A percentile compares a stretch with the other conserved stretches of the same genome.
These are phyloP conservation scores for Saturnispora serradocipensis DNA, from an alignment of 805 yeast genomes.

Conservation along the genomic window DNA sequence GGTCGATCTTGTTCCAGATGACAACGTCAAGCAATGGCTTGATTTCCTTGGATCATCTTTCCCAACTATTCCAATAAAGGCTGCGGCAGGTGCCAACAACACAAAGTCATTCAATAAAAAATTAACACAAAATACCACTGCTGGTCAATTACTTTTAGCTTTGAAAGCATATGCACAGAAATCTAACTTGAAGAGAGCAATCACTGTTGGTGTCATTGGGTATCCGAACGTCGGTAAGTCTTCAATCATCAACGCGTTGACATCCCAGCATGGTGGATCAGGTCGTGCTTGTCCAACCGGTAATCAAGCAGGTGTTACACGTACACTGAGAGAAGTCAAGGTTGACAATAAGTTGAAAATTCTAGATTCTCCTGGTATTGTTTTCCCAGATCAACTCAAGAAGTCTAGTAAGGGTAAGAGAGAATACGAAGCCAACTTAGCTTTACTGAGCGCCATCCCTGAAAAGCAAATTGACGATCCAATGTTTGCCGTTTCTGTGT, in stretches of 20 bases:
- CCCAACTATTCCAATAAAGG: conserved; percentile 87
- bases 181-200: conserved; percentile 78
- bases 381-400: conserved; percentile 53
- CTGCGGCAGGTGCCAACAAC: conserved; percentile 66
- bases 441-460: conserved; percentile 81
- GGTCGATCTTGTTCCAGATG: conserved; percentile 85
- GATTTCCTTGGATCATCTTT: conserved; percentile 68
- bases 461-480: conserved; percentile 83
- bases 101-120: conserved; percentile 63
- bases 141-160: conserved; percentile 65
- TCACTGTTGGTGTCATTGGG: conserved; percentile 92
- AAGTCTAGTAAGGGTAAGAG: conserved; percentile 41
- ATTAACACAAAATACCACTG: conserved; percentile 61
- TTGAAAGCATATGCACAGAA: conserved; percentile 79
- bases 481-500: conserved; percentile 63
- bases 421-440: conserved; percentile 81
- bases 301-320: conserved; percentile 95
- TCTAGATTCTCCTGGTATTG: conserved; percentile 95
- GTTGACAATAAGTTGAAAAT: conserved; percentile 82
- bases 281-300: conserved; percentile 90
- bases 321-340: conserved; percentile 83
- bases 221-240: conserved; percentile 97
- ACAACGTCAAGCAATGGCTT: conserved; percentile 77
- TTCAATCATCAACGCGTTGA: conserved; percentile 82
- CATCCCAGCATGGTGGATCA: conserved; percentile 67